These are phyloP conservation scores for Rhodomyrtus tomentosa DNA, from an alignment of 345 rosid genomes.

Conservation along the genomic window DNA sequence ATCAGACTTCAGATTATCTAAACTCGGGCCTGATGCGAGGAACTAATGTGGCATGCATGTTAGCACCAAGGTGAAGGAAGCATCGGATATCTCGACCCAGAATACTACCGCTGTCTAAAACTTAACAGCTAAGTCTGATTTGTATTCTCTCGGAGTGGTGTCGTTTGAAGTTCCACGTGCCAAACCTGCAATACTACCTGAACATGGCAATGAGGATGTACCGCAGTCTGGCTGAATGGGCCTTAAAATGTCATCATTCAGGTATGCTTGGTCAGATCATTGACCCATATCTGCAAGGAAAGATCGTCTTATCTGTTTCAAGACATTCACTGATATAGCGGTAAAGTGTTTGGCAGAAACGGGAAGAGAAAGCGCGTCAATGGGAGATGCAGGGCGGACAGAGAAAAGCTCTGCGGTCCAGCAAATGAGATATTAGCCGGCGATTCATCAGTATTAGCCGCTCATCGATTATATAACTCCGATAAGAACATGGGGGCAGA, in stretches of 20 bases:
- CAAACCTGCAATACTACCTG: neutral
- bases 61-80: conserved; percentile 6
- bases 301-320: neutral
- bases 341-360: conserved; percentile 4
- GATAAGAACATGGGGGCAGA: neutral
- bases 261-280: conserved; percentile 1
- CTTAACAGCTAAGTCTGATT: conserved; percentile 11
- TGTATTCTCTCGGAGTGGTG: conserved; percentile 17
- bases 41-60: neutral
- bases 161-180: conserved; percentile 13
- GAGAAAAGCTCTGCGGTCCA: neutral
- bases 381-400: conserved; percentile 6
- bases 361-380: conserved; percentile 6
- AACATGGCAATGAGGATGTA: neutral
- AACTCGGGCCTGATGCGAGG: conserved; percentile 2
- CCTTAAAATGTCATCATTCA: neutral
- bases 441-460: neutral
- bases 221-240: conserved; percentile 2
- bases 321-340: conserved; percentile 2
- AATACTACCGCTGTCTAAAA: neutral
- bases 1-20: conserved; percentile 10
- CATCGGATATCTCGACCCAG: conserved; percentile 13
- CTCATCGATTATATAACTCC: neutral
- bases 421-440: neutral
- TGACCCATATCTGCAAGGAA: conserved; percentile 7